Evolutionary conservation across 768 basidiomycete species (phyloP), one percentile per base, ranked within the genome.

Genomic region (Panaeolus cyanescens): DNA sequence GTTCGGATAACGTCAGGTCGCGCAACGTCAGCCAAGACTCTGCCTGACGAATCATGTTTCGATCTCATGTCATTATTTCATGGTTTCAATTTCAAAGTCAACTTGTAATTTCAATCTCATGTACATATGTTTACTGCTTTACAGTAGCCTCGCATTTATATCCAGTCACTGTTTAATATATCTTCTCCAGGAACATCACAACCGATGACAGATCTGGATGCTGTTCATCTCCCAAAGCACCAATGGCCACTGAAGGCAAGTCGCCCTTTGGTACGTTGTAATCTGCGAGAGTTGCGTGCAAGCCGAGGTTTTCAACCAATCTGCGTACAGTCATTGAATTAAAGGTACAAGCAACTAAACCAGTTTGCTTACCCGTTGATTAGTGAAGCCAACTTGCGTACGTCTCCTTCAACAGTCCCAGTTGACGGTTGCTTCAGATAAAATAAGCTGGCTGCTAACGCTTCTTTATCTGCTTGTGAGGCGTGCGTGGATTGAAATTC

Each of bases 201-300:
- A 87, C 80, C 55, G 74, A 76, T 3, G 74, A 74, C 33, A 75
- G 60, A 37, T 68, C 60, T 15, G 76, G 74, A 62, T 84, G 73
- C 39, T 79, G 76, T 61, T 76, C 72, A 17, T 72, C 74, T 19
- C 81, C 82, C 55, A 86, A 67, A 8, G 80, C 83, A 34, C 70
- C 71, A 61, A 73, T 75, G 8, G 89, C 87, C 62, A 92, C 83
- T 40, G 71, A 76, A 7, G 76, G 68, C 4, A 90, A 58, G 64
- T 91, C 83, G 50, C 75, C 77, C 45, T 64, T 78, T 7, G 90
- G 89, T 1, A 92, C 88, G 1, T 84, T 84, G 74, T 90, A 90
- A 19, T 86, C 79, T 20, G 76, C 70, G 36, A 92, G 79, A 20
- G 75, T 85, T 8, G 82, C 82, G 59, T 84, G 79, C 40, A 93